phyloP scores from a whole-genome alignment of 1,139 yeast species.

The Pichia sp. region DNA sequence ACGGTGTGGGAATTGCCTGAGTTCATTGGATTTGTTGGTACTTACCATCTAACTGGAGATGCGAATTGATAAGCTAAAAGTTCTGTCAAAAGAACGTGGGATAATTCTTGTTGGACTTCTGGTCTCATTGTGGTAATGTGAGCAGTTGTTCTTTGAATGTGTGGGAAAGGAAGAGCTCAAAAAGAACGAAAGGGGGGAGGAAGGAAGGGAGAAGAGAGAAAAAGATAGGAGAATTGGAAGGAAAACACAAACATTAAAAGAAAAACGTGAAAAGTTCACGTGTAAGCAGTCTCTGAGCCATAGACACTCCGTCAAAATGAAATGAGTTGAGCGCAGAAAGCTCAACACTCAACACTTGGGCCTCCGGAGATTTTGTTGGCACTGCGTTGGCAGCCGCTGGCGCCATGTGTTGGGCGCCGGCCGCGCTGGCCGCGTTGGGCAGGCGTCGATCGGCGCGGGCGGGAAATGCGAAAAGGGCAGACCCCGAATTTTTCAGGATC shows the following conservation, averaged over 20 bases:
- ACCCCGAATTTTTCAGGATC: too few relatives aligned
- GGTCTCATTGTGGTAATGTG: conserved; percentile 65
- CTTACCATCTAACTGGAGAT: conserved; percentile 95
- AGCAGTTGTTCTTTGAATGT: not conserved
- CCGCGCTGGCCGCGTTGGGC: too few relatives aligned
- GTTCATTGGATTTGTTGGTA: conserved; percentile 8
- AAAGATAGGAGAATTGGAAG: not conserved
- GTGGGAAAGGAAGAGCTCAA: not conserved
- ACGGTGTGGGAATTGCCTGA: too few relatives aligned
- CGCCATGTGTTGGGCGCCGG: too few relatives aligned
- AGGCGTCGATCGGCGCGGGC: not conserved
- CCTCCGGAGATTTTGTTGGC: not conserved
- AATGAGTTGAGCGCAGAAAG: too few relatives aligned
- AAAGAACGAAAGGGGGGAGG: not conserved
- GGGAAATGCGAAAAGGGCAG: too few relatives aligned
- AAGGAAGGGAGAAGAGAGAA: not conserved
- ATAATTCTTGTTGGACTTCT: conserved; percentile 96
- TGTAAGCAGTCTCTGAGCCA: too few relatives aligned
- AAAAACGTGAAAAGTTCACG: not conserved
- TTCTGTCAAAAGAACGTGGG: conserved; percentile 92
- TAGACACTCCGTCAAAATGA: not conserved
- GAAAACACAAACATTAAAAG: not conserved
- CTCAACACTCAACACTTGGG: not conserved
- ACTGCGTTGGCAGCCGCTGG: not conserved
- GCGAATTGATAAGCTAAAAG: conserved; percentile 98